These are phyloP conservation scores for Gracilaria vermiculophylla DNA, from an alignment of 23 red algal species.

Conservation along the genomic window DNA sequence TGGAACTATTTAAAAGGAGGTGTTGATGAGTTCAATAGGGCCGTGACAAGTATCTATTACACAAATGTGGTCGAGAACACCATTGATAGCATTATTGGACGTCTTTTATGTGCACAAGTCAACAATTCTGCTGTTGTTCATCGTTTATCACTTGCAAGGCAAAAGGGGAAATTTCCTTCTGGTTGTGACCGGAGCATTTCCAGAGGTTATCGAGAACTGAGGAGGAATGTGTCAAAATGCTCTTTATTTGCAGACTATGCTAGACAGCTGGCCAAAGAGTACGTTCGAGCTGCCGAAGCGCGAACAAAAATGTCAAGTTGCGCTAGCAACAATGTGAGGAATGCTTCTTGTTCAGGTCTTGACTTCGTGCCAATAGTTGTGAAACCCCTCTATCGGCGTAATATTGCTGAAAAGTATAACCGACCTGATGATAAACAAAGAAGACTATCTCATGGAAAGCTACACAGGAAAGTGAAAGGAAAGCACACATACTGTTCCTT, in stretches of 20 bases:
- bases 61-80: constrained; percentile 8
- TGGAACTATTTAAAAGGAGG: constrained; percentile 8
- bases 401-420: constrained; percentile 23
- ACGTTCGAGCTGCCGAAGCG: neutral
- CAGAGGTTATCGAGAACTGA: neutral
- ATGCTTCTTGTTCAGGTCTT: too few relatives aligned
- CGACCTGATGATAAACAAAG: neutral
- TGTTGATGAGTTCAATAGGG: constrained; percentile 5
- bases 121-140: constrained; percentile 15
- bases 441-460: neutral
- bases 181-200: neutral
- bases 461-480: constrained; percentile 13
- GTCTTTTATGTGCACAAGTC: neutral
- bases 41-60: neutral
- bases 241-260: constrained; percentile 31
- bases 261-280: constrained; percentile 24
- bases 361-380: neutral
- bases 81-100: neutral
- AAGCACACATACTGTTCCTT: constrained; percentile 18
- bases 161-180: neutral
- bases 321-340: neutral
- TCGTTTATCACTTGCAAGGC: neutral
- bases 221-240: neutral
- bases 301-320: neutral
- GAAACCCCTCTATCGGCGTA: neutral